Percentiles rank a stretch among this genome's conserved stretches.
Conservation (phyloP, 345 rosid species). For the Lepidium aucheri region DNA sequence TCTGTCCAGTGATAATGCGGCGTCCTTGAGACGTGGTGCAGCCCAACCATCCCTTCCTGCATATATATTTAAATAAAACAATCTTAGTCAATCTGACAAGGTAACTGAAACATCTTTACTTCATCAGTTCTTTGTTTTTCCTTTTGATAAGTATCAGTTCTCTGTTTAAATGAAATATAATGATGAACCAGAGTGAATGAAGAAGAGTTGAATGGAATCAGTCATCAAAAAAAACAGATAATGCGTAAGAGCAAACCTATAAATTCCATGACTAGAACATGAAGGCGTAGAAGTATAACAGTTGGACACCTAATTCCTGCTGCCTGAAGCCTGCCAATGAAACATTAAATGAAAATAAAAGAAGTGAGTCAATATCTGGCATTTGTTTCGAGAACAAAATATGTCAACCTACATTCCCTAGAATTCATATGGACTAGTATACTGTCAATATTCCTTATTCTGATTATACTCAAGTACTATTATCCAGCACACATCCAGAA, state of each 20-base stretch:
- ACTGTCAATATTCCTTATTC: neutral
- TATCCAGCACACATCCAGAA: neutral
- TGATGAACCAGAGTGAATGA: neutral
- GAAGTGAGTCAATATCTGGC: neutral
- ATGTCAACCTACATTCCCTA: neutral
- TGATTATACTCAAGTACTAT: neutral
- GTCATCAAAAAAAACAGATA: neutral
- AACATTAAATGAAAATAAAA: neutral
- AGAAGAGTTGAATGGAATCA: neutral
- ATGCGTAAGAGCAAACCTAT: slow-evolving; percentile 44
- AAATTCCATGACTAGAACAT: slow-evolving; percentile 98
- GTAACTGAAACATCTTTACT: neutral
- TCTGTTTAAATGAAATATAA: neutral
- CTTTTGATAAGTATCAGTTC: neutral
- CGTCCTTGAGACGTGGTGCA: slow-evolving; percentile 99
- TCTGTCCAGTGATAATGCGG: slow-evolving; percentile 71
- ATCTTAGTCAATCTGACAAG: neutral
- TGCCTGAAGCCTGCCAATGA: slow-evolving; percentile 64
- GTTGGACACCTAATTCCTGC: slow-evolving; percentile 91
- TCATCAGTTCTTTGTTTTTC: neutral
- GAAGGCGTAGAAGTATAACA: slow-evolving; percentile 66
- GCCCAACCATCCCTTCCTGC: slow-evolving; percentile 92
- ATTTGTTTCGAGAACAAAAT: neutral
- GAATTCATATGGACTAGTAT: neutral
- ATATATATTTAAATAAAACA: neutral